Evolutionary conservation across 306 rosid species (phyloP).

Genomic region (Ochetophila trinervis): DNA sequence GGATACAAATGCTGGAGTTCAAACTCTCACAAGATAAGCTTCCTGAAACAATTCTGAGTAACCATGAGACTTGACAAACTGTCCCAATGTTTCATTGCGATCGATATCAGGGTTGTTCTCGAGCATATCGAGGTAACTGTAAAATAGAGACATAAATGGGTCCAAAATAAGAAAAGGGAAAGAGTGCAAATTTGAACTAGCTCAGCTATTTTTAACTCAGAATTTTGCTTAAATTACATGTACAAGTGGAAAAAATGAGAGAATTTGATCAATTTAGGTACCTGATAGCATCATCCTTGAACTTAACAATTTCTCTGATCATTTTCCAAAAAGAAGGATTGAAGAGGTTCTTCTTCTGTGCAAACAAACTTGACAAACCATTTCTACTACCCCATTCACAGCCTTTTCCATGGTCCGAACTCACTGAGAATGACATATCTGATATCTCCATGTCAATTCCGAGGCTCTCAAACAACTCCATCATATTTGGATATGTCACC

Average conservation of each 20-base stretch:
- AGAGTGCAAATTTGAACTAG: neutral
- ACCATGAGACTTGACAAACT: conserved; percentile 61
- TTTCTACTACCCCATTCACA: conserved; percentile 90
- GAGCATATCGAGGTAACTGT: conserved; percentile 70
- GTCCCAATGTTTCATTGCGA: conserved; percentile 66
- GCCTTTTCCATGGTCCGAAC: conserved; percentile 67
- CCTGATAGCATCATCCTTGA: conserved; percentile 71
- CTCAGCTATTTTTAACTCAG: no score
- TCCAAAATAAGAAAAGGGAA: neutral
- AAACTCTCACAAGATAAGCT: conserved; percentile 69
- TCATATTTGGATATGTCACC: conserved; percentile 94
- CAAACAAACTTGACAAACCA: conserved; percentile 69
- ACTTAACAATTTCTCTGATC: conserved; percentile 67
- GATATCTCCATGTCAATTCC: conserved; percentile 82
- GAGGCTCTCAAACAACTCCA: conserved; percentile 79
- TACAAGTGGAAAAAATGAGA: neutral
- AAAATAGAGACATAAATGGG: neutral
- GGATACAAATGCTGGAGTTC: neutral
- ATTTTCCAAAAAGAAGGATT: conserved; percentile 79
- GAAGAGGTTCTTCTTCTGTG: conserved; percentile 64
- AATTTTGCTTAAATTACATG: neutral
- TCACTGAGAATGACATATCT: conserved; percentile 82
- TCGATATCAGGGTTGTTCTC: conserved; percentile 71
- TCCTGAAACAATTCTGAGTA: conserved; percentile 78
- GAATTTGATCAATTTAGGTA: conserved; percentile 24